Evolutionary conservation across 257 asterid genomes (phyloP), one percentile per base, ranked within the genome.

Genomic region (Prunella vulgaris): DNA sequence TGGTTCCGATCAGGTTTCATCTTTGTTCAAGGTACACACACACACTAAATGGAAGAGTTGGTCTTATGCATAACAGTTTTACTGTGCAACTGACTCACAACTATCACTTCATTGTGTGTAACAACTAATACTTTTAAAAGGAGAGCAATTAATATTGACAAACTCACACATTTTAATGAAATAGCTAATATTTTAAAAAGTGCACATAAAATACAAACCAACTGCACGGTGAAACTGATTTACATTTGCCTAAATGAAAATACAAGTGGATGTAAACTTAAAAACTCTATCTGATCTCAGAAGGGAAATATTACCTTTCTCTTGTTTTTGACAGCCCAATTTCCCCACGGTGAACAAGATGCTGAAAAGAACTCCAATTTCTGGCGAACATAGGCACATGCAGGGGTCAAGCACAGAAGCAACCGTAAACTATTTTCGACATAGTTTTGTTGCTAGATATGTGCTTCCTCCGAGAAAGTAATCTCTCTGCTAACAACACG

Each of bases 391-490:
- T 62, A 46, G 18, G 40, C 15, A 35, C 60, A 30, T 30, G 33
- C 67, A 56, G 24, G 69, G 61, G 49, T 30, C 69, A 12, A 49
- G 22, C 33, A 61, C 58, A 15, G 54, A 49, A 59, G 68, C 68
- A 8, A 38, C 12, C 9, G 9, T 51, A 61, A 13, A 24, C 62
- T 33, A 32, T 13, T 5, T 22, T 8, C 51, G 20, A 7, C 67
- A 10, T 69, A 53, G 64, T n/a, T 74, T 60, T 20, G 63, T 22
- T 18, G 56, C 52, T 59, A 78, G 28, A 32, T 66, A 10, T 37
- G 7, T 10, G 57, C 76, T 71, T 62, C 63, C 68, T 54, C 27
- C 73, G 30, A 66, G 72, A 75, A 71, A 61, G 76, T 79, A 79
- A 64, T 12, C 58, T 60, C 63, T 52, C 56, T 48, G 35, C 46